Evolutionary conservation across 2,329 filamentous ascomycete species (phyloP).

Genomic region (Trichoderma citrinoviride): DNA sequence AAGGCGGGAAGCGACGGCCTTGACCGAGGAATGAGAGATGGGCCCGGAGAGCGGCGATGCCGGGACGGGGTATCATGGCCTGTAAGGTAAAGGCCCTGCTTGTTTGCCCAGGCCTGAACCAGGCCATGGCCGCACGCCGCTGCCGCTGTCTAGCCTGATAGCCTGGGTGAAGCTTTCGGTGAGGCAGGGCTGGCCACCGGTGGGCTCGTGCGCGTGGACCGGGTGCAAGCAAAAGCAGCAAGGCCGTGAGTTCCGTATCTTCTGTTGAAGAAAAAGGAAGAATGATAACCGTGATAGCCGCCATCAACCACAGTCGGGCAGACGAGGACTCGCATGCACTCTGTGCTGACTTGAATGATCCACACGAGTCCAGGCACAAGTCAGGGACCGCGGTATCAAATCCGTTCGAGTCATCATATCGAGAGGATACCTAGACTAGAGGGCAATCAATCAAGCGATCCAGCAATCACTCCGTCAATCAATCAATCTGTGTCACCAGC

Average conservation of each 20-base stretch:
- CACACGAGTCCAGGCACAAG: too few species aligned
- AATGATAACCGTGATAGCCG: slow-evolving; percentile 15
- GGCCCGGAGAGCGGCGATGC: background rate
- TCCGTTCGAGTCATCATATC: too few species aligned
- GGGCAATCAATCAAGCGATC: too few species aligned
- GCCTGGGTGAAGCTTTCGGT: background rate
- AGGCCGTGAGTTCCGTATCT: background rate
- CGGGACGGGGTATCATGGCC: too few species aligned
- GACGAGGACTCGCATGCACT: background rate
- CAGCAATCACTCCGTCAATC: background rate
- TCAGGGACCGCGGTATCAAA: too few species aligned
- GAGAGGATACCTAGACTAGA: too few species aligned
- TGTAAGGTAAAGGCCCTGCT: background rate
- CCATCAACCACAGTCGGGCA: background rate
- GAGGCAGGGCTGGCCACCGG: slow-evolving; percentile 11
- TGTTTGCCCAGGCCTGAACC: background rate
- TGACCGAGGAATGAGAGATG: background rate
- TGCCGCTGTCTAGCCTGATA: background rate
- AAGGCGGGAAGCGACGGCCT: background rate
- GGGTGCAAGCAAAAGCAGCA: background rate
- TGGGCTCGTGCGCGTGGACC: slow-evolving; percentile 8
- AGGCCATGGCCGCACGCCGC: background rate
- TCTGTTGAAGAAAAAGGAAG: background rate
- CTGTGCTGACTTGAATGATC: too few species aligned
- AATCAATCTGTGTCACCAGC: background rate